These are phyloP conservation scores for Psidium friedrichsthalianum DNA, from an alignment of 345 rosid species.

Conservation along the genomic window DNA sequence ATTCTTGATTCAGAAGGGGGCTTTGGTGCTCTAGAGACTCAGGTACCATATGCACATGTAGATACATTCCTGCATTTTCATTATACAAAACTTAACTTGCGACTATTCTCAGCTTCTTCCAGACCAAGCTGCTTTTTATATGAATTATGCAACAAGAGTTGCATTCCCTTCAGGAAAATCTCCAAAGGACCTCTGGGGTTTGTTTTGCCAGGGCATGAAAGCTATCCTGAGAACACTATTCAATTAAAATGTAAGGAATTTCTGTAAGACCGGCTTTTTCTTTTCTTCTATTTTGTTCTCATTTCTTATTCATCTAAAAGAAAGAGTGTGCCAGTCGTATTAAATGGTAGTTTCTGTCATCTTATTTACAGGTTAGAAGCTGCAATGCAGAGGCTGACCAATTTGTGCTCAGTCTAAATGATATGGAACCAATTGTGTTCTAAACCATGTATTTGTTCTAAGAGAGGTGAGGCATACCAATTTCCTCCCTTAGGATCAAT, in stretches of 20 bases:
- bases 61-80: background rate
- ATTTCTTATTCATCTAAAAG: background rate
- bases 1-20: conserved; percentile 99
- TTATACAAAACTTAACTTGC: conserved; percentile 10
- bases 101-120: conserved; percentile 77
- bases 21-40: conserved; percentile 91
- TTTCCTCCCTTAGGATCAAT: background rate
- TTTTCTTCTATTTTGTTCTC: background rate
- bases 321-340: background rate
- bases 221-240: conserved; percentile 85
- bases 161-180: conserved; percentile 66
- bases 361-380: conserved; percentile 87
- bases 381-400: conserved; percentile 98
- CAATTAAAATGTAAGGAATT: conserved; percentile 74
- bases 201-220: conserved; percentile 94
- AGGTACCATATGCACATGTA: conserved; percentile 34
- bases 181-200: conserved; percentile 55
- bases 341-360: background rate
- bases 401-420: conserved; percentile 89
- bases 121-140: conserved; percentile 90
- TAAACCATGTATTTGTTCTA: conserved; percentile 90
- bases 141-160: conserved; percentile 62
- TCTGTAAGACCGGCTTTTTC: background rate
- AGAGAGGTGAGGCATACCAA: conserved; percentile 64
- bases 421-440: conserved; percentile 99